Conservation (phyloP, 2,329 filamentous ascomycete species). For the Botryotinia globosa region DNA sequence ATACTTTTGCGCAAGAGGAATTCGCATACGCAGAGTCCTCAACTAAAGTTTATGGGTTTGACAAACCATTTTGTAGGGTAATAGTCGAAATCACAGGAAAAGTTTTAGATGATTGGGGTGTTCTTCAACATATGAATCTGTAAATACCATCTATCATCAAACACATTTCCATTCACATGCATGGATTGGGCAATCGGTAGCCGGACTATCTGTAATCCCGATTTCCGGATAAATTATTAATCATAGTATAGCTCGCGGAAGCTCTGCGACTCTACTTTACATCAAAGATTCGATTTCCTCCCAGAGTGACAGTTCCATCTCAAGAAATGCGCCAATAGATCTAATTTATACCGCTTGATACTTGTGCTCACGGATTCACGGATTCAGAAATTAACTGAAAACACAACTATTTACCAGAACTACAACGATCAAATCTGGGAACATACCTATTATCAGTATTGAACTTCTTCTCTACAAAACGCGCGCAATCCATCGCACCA, state of each 20-base stretch:
- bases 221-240: background rate
- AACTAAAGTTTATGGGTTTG: background rate
- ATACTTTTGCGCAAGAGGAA: background rate
- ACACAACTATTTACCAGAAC: background rate
- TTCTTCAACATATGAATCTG: background rate
- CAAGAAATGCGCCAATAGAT: background rate
- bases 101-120: background rate
- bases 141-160: background rate
- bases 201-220: background rate
- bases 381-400: too few relatives aligned
- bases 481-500: background rate
- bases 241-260: background rate
- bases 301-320: background rate
- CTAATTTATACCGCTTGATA: background rate
- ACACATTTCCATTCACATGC: conserved; percentile 21
- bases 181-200: background rate
- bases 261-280: background rate
- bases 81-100: background rate
- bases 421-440: background rate
- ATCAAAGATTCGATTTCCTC: background rate
- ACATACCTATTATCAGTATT: background rate
- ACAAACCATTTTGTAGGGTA: conserved; percentile 10
- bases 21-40: too few relatives aligned
- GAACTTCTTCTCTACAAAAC: background rate
- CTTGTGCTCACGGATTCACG: too few relatives aligned